These are phyloP conservation scores for Rosa multiflora DNA, from an alignment of 306 rosid species.

Conservation along the genomic window DNA sequence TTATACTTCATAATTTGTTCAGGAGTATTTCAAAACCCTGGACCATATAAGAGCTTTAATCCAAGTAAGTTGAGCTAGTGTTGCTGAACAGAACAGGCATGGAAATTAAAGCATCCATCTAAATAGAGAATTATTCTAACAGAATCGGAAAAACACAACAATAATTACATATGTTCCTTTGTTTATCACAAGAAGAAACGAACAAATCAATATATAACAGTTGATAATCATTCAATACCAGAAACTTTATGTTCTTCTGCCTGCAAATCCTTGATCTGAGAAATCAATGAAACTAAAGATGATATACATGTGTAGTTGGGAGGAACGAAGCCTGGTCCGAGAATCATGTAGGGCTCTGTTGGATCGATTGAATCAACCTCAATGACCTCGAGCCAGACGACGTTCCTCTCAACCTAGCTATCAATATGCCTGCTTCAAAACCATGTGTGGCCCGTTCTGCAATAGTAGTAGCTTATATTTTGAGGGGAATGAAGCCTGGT, in stretches of 20 bases:
- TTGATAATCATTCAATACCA: neutral
- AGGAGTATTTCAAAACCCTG: neutral
- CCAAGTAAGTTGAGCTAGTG: neutral
- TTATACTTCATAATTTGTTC: neutral
- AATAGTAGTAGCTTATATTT: conserved; percentile 8
- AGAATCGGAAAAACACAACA: neutral
- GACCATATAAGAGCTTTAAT: too few relatives aligned
- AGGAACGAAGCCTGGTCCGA: conserved; percentile 14
- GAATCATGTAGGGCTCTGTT: neutral
- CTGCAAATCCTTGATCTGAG: neutral
- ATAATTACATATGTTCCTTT: neutral
- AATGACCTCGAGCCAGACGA: neutral
- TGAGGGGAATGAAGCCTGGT: conserved; percentile 98
- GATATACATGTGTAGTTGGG: neutral
- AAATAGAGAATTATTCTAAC: too few relatives aligned
- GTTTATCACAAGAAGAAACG: neutral
- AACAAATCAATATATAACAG: neutral
- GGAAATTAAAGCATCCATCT: neutral
- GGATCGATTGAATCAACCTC: neutral
- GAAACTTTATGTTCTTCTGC: neutral
- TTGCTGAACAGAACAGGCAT: neutral
- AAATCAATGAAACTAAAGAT: neutral
- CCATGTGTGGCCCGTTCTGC: neutral
- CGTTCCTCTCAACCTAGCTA: neutral
- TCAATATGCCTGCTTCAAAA: neutral